phyloP scores from a whole-genome alignment of 441 rosid species.

The Gossypium schwendimanii region DNA sequence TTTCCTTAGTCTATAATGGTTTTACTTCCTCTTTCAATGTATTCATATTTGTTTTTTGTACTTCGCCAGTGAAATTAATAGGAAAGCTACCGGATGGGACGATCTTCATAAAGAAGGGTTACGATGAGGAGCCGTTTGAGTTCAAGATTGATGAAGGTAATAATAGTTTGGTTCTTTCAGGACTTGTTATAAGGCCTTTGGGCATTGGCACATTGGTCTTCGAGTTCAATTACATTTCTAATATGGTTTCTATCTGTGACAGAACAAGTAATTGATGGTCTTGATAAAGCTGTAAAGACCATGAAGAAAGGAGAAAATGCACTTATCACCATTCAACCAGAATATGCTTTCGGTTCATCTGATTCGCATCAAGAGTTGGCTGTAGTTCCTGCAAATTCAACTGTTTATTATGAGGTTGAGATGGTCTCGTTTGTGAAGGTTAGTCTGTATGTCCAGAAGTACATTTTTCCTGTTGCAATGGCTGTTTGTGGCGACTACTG shows the following conservation, averaged over 20 bases:
- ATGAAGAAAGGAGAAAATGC: slow-evolving; percentile 69
- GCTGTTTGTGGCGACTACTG: not conserved
- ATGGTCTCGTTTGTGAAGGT: slow-evolving; percentile 57
- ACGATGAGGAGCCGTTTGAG: slow-evolving; percentile 48
- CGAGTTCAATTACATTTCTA: not conserved
- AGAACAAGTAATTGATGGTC: slow-evolving; percentile 54
- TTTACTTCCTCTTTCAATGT: too few species aligned
- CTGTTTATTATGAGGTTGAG: slow-evolving; percentile 61
- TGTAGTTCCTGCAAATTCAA: slow-evolving; percentile 65
- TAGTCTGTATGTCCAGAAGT: not conserved
- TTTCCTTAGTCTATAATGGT: not conserved
- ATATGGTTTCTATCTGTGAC: not conserved
- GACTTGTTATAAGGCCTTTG: too few species aligned
- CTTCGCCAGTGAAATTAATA: slow-evolving; percentile 33
- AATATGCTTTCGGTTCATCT: slow-evolving; percentile 65
- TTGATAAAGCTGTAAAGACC: slow-evolving; percentile 48
- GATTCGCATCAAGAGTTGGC: slow-evolving; percentile 65
- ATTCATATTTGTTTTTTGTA: not conserved
- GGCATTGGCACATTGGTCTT: not conserved
- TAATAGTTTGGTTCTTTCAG: not conserved
- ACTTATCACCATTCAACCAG: slow-evolving; percentile 43
- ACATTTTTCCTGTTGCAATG: not conserved
- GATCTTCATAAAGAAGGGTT: slow-evolving; percentile 39
- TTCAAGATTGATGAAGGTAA: slow-evolving; percentile 50
- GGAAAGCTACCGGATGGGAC: slow-evolving; percentile 51